These are phyloP conservation scores for Diaporthe sp. DNA, from an alignment of 2,329 filamentous ascomycete genomes.

Conservation along the genomic window DNA sequence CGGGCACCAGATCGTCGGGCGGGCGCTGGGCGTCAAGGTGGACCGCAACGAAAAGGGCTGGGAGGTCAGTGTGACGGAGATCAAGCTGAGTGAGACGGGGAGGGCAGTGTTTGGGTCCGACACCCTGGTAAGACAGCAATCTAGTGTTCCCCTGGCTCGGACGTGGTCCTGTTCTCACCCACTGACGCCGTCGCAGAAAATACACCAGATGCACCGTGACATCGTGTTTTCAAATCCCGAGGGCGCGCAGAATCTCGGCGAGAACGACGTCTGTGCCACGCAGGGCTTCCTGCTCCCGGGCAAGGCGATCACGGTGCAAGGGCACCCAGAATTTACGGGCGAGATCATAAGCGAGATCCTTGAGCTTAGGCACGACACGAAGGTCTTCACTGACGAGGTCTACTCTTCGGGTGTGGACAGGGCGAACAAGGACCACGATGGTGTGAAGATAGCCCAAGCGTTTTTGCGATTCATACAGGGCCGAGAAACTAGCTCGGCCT, in stretches of 20 bases:
- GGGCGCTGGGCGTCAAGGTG: conserved; percentile 78
- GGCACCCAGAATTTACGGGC: conserved; percentile 86
- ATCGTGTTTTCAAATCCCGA: conserved; percentile 76
- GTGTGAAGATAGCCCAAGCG: conserved; percentile 78
- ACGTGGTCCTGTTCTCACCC: neutral
- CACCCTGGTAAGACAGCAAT: conserved; percentile 60
- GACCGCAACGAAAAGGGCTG: conserved; percentile 78
- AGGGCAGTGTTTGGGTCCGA: conserved; percentile 79
- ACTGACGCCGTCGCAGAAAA: conserved; percentile 44
- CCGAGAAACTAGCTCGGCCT: conserved; percentile 38
- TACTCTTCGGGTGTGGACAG: conserved; percentile 78
- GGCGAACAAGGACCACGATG: conserved; percentile 80
- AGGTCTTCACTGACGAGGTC: conserved; percentile 78
- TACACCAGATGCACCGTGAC: conserved; percentile 92
- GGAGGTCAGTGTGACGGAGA: conserved; percentile 83
- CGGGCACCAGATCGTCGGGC: conserved; percentile 86
- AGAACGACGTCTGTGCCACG: conserved; percentile 76
- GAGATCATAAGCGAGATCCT: conserved; percentile 80
- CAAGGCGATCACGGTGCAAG: conserved; percentile 82
- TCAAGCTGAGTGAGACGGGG: conserved; percentile 78
- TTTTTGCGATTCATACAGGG: conserved; percentile 83
- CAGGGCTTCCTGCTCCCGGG: conserved; percentile 83
- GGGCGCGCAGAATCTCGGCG: conserved; percentile 74
- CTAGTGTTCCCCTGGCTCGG: neutral
- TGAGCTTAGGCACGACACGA: conserved; percentile 72